Evolutionary conservation across 441 rosid genomes (phyloP).

Genomic region (Francoa sonchifolia): DNA sequence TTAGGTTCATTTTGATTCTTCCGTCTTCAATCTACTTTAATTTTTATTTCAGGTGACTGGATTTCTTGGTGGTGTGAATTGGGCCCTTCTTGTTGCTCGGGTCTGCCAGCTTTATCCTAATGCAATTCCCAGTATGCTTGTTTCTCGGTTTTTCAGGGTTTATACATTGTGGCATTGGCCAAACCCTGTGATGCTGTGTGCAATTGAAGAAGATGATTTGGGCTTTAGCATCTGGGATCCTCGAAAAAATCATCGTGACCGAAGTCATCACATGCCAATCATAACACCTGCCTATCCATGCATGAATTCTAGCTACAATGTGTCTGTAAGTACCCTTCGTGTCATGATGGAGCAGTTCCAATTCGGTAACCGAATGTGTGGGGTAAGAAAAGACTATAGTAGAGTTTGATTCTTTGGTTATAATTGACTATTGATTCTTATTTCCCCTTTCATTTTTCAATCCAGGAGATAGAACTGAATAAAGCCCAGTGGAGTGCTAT

Average conservation of each 20-base stretch:
- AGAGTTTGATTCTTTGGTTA: not conserved
- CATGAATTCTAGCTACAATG: constrained; percentile 70
- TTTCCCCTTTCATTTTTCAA: constrained; percentile 3
- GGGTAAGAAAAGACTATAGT: constrained; percentile 23
- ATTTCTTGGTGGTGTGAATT: constrained; percentile 69
- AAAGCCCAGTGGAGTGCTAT: constrained; percentile 44
- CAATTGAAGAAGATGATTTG: constrained; percentile 76
- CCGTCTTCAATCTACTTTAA: no score
- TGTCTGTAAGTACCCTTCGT: constrained; percentile 47
- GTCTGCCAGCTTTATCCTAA: constrained; percentile 94
- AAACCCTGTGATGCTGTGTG: constrained; percentile 89
- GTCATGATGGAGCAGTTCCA: constrained; percentile 63
- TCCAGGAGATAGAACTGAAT: constrained; percentile 48
- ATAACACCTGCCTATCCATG: constrained; percentile 73
- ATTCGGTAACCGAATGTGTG: constrained; percentile 44
- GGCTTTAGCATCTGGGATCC: constrained; percentile 81
- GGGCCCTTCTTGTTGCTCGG: constrained; percentile 68
- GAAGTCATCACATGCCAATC: constrained; percentile 57
- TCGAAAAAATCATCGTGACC: constrained; percentile 47
- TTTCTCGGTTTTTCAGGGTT: constrained; percentile 82
- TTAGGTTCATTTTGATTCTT: constrained; percentile 1
- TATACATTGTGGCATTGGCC: constrained; percentile 97
- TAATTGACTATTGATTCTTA: constrained; percentile 9
- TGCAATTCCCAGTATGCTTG: constrained; percentile 83
- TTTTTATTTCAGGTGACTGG: constrained; percentile 44